phyloP scores from a whole-genome alignment of 1,139 yeast species.

The Zygoascus meyerae region DNA sequence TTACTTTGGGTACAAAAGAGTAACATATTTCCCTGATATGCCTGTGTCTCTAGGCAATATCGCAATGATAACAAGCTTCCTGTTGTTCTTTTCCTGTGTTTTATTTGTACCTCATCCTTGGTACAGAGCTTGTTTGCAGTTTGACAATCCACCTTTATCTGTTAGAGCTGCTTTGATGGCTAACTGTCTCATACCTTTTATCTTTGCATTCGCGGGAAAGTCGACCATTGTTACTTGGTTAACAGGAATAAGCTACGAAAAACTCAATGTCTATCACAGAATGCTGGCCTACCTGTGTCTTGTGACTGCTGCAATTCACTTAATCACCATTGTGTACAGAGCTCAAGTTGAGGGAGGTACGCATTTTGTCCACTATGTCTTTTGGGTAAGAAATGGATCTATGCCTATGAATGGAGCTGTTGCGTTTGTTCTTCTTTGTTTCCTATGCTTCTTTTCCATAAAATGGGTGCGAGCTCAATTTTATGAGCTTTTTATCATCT shows the following conservation, averaged over 20 bases:
- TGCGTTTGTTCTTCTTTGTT: constrained; percentile 43
- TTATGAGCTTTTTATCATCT: constrained; percentile 51
- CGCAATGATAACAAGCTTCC: background rate
- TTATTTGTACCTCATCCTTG: constrained; percentile 10
- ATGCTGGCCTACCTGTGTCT: constrained; percentile 49
- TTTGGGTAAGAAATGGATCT: constrained; percentile 6
- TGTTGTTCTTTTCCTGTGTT: constrained; percentile 5
- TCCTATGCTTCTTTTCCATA: constrained; percentile 46
- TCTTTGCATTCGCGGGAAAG: constrained; percentile 57
- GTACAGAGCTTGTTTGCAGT: constrained; percentile 9
- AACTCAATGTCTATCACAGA: constrained; percentile 55
- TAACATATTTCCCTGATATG: constrained; percentile 3
- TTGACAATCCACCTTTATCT: constrained; percentile 40
- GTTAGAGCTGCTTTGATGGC: constrained; percentile 56
- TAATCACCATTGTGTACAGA: constrained; percentile 36
- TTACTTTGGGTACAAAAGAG: constrained; percentile 3
- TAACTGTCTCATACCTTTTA: constrained; percentile 49
- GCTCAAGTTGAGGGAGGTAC: constrained; percentile 6
- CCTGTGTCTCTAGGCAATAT: constrained; percentile 5
- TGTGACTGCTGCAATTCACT: constrained; percentile 47
- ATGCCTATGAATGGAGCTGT: constrained; percentile 35
- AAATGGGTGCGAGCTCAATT: constrained; percentile 39
- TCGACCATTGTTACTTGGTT: constrained; percentile 51
- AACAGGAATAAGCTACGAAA: constrained; percentile 59
- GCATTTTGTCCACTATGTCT: constrained; percentile 8